Base-by-base conservation (phyloP, 306 rosid genomes). In the Hippophae rhamnoides region DNA sequence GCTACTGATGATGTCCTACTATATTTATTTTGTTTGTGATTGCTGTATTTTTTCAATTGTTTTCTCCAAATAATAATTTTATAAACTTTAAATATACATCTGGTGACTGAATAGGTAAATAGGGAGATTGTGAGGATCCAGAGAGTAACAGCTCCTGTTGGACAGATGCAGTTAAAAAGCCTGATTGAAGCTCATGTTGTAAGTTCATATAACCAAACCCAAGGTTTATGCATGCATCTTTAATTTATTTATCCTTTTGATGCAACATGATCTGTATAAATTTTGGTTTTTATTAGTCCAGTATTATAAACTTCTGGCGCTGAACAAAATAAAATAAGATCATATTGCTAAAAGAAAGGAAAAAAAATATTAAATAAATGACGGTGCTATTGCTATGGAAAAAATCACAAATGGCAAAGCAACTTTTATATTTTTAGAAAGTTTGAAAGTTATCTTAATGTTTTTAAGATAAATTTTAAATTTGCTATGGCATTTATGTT, bases 111-210 rank as follows among this genome's bases (percentile, higher is more conserved):
- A 65, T 89, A 92, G 98, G 81, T 92, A 60, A 92, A 92, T 72
- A 83, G 81, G 67, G 98, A 92, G 80, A 92, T 92, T 63, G 98
- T 92, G 47, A 92, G 85, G 78, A 80, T 85, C 81, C 98, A 92
- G 59, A 81, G 96, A 62, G 86, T 92, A 57, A 69, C 85, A 42
- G 95, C 98, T 0, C 80, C 96, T 9, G 98, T 80, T 64, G 98
- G 96, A 65, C 98, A 87, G 83, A 83, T 81, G 76, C 96, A 85
- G 76, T 88, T 92, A 76, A 92, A 85, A 84, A 85, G 60, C 82
- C 93, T 92, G 7, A 87, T 92, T 52, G 89, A 87, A 80, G 89
- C 95, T 81, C 98, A 92, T 70, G 96, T 87, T 72, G 98, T 92
- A 87, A 92, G 98, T 71, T 41, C 56, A 53, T 72, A 42, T 54